Percentiles rank a stretch among this genome's conserved stretches.
phyloP scores from a whole-genome alignment of 768 basidiomycete species.

The Suillus clintonianus region DNA sequence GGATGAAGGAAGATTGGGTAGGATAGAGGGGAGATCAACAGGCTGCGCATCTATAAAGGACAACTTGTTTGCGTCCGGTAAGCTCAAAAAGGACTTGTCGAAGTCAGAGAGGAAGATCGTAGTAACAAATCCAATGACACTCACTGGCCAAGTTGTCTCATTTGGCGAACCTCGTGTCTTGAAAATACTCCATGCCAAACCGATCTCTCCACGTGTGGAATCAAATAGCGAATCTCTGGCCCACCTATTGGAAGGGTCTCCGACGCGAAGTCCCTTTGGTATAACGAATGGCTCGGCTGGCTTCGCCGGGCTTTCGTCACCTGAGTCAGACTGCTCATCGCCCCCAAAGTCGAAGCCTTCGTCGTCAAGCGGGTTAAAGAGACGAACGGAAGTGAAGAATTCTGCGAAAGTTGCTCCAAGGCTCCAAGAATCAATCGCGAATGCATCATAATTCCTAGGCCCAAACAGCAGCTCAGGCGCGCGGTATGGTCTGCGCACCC shows the following conservation, averaged over 20 bases:
- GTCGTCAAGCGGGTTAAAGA: conserved; percentile 38
- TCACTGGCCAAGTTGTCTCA: conserved; percentile 74
- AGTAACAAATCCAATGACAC: conserved; percentile 27
- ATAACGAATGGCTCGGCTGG: conserved; percentile 32
- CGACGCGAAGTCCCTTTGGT: conserved; percentile 24
- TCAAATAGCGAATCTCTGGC: conserved; percentile 68
- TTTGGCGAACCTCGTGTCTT: conserved; percentile 77
- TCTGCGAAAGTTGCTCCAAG: conserved; percentile 75
- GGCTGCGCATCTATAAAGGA: conserved; percentile 57
- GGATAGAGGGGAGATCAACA: conserved; percentile 46
- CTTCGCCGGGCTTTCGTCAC: conserved; percentile 29
- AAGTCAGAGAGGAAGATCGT: background rate
- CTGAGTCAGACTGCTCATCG: conserved; percentile 23
- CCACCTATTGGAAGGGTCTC: conserved; percentile 36
- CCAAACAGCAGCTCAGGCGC: conserved; percentile 91
- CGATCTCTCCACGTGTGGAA: conserved; percentile 74
- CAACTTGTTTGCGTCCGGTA: conserved; percentile 68
- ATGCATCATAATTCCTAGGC: conserved; percentile 64
- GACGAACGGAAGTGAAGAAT: conserved; percentile 71
- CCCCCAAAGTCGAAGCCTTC: conserved; percentile 28
- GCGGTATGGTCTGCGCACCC: conserved; percentile 85
- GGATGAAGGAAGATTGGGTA: conserved; percentile 62
- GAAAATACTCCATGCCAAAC: conserved; percentile 90
- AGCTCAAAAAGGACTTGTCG: conserved; percentile 51
- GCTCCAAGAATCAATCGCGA: conserved; percentile 82